Percentiles rank a stretch among this genome's conserved stretches.
phyloP scores from a whole-genome alignment of 2,329 filamentous ascomycete species.

The Didymosphaeria variabile region DNA sequence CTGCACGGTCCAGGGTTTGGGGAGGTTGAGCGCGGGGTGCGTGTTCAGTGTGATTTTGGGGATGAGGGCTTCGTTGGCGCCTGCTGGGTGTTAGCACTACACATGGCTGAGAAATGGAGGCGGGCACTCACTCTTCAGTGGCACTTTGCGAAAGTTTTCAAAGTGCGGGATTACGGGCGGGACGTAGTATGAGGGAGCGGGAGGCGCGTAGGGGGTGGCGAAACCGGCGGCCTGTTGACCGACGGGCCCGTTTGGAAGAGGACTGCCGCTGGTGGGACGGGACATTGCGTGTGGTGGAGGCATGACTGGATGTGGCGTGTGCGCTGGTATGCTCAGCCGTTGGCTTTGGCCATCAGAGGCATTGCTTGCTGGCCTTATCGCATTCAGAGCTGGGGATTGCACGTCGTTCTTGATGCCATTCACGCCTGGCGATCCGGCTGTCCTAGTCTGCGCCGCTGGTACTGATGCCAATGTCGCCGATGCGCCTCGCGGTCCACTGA shows the following conservation, averaged over 20 bases:
- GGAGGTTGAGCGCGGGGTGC: slow-evolving; percentile 71
- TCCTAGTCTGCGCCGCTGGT: slow-evolving; percentile 35
- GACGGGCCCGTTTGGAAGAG: slow-evolving; percentile 48
- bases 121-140: slow-evolving; percentile 57
- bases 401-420: slow-evolving; percentile 52
- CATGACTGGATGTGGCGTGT: slow-evolving; percentile 48
- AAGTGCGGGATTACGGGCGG: slow-evolving; percentile 41
- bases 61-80: slow-evolving; percentile 68
- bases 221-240: slow-evolving; percentile 36
- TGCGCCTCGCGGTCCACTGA: slow-evolving; percentile 35
- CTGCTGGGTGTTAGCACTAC: slow-evolving; percentile 33
- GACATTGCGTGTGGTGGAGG: slow-evolving; percentile 50
- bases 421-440: slow-evolving; percentile 42
- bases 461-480: slow-evolving; percentile 32
- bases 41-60: slow-evolving; percentile 71
- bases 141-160: slow-evolving; percentile 42
- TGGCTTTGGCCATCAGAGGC: slow-evolving; percentile 43
- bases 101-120: too few relatives aligned
- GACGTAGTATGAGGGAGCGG: slow-evolving; percentile 36
- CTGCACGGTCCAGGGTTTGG: slow-evolving; percentile 69
- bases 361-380: slow-evolving; percentile 49
- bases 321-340: slow-evolving; percentile 39
- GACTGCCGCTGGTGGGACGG: slow-evolving; percentile 52
- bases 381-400: slow-evolving; percentile 55
- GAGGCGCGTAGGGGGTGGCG: slow-evolving; percentile 41